A percentile compares a stretch with the other conserved stretches of the same genome.
phyloP scores from a whole-genome alignment of 805 yeast species.

The Grigorovia humatica region DNA sequence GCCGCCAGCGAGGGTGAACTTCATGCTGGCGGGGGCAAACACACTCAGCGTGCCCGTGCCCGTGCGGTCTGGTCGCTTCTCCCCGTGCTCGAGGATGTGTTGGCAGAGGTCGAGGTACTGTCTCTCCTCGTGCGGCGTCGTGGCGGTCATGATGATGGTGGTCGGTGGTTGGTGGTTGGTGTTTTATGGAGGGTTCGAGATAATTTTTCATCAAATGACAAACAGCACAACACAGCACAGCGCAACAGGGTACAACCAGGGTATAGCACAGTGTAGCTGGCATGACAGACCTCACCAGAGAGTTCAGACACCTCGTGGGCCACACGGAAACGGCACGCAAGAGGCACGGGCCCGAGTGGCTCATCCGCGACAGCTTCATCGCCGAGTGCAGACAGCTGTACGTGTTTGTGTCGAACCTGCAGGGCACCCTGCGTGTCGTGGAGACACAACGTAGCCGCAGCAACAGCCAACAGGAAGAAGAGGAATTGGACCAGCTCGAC shows the following conservation, averaged over 20 bases:
- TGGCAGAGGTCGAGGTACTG: conserved; percentile 78
- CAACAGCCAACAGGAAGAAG: conserved; percentile 20
- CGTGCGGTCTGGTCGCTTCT: conserved; percentile 87
- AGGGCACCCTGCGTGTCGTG: conserved; percentile 20
- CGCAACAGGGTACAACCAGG: no score
- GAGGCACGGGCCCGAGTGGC: background rate
- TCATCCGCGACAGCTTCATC: conserved; percentile 21
- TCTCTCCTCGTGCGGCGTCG: no score
- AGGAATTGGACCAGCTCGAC: conserved; percentile 46
- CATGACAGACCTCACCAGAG: no score
- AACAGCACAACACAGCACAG: no score
- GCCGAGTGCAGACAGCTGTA: conserved; percentile 25
- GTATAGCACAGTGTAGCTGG: no score
- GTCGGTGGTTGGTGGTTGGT: no score
- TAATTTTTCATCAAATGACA: no score
- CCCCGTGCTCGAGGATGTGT: conserved; percentile 74
- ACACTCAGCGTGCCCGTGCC: conserved; percentile 91
- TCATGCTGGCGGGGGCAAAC: conserved; percentile 92
- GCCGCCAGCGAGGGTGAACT: conserved; percentile 66
- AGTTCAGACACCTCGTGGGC: background rate
- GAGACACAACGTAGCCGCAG: no score
- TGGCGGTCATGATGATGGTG: no score
- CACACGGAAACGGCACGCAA: background rate
- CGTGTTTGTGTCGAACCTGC: conserved; percentile 19
- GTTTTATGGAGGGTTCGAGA: no score